Evolutionary conservation across 306 rosid genomes (phyloP), one percentile per base, ranked within the genome.

Genomic region (Pachyrhizus erosus): DNA sequence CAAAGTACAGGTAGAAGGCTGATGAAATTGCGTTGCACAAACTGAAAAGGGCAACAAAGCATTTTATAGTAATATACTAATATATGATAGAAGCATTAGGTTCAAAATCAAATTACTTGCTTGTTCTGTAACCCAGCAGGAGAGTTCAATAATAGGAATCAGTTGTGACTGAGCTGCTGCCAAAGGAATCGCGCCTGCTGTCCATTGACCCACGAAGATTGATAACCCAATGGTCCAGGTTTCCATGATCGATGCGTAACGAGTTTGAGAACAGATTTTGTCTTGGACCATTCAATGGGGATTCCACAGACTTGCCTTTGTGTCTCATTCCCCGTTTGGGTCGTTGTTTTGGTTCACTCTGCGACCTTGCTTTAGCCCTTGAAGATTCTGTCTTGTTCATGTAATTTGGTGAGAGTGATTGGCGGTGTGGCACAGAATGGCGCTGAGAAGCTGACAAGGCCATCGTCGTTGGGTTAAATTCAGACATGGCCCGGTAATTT

Each of bases 331-430:
- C 86, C 27, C 51, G 23, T 54, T 62, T 82, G 2, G 98, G 97
- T 61, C 99, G 74, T 79, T 92, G 94, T 86, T 82, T 96, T 17
- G 97, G 99, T 80, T 92, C 98, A 77, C 99, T 96, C 71, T 85
- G 91, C 37, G 96, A 92, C 83, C 98, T 87, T 23, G 83, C 77
- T 87, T 93, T 93, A 7, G 96, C 98, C 86, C 62, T 88, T 0
- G 99, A 93, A 43, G 97, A 90, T 74, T 89, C 78, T 14, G 99
- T 93, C 51, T 87, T 93, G 73, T 86, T 87, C 96, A 91, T 92
- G 88, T 88, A 90, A 87, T 73, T 91, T 70, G 98, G 91, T 75
- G 85, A 77, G 79, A 83, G 64, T 77, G 88, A 75, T 69, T 84
- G 79, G 29, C 80, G 85, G 65, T 79, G 29, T 8, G 87, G 55